These are phyloP conservation scores for Tilletia indica DNA, from an alignment of 1,284 basidiomycete species.

Conservation along the genomic window DNA sequence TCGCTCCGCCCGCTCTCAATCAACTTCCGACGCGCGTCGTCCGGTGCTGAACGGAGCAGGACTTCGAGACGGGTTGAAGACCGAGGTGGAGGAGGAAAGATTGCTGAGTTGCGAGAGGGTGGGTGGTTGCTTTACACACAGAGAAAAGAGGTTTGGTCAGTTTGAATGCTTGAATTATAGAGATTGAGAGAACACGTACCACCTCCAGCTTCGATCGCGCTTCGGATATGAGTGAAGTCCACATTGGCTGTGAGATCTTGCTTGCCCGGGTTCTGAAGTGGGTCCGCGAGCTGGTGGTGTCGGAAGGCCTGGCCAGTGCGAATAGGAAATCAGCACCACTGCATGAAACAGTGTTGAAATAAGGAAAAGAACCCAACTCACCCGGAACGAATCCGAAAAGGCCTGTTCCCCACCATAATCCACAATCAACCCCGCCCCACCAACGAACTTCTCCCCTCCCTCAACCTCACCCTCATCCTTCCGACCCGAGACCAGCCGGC, in stretches of 20 bases:
- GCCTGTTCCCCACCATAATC: conserved; percentile 82
- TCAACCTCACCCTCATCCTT: conserved; percentile 25
- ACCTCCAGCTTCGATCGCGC: conserved; percentile 63
- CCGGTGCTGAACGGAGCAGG: conserved; percentile 60
- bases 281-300: conserved; percentile 78
- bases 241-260: conserved; percentile 94
- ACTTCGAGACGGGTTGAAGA: conserved; percentile 65
- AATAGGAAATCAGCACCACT: conserved; percentile 9
- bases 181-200: conserved; percentile 19
- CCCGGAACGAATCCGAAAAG: conserved; percentile 76
- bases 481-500: conserved; percentile 45
- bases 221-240: conserved; percentile 83
- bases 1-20: conserved; percentile 60
- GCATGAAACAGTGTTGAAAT: neutral
- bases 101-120: conserved; percentile 59
- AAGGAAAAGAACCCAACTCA: conserved; percentile 47
- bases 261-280: conserved; percentile 79
- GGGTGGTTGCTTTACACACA: conserved; percentile 18
- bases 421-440: conserved; percentile 78
- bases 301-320: conserved; percentile 74
- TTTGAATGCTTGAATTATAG: conserved; percentile 61
- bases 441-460: conserved; percentile 45
- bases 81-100: conserved; percentile 67
- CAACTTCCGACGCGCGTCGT: conserved; percentile 60
- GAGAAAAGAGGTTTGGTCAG: neutral